phyloP scores from a whole-genome alignment of 2,329 filamentous ascomycete species.

The Pseudopyrenochaeta lycopersici region DNA sequence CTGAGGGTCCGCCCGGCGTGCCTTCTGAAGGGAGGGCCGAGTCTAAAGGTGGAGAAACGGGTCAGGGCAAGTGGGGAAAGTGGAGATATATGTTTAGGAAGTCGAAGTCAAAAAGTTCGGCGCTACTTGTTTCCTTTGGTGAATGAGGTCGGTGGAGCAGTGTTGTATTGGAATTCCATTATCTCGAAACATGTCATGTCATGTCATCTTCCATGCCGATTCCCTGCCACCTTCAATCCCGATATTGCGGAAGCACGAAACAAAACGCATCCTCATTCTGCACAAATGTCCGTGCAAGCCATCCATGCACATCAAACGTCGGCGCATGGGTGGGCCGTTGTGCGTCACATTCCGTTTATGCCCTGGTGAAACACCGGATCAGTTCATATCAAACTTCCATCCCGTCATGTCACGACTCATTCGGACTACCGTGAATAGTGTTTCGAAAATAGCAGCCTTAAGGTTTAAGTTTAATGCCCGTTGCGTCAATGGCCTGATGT shows the following conservation, averaged over 20 bases:
- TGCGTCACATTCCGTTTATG: constrained; percentile 12
- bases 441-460: constrained; percentile 6
- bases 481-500: not conserved
- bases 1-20: constrained; percentile 1
- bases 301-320: not conserved
- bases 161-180: not conserved
- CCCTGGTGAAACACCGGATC: constrained; percentile 15
- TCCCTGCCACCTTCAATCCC: too few species aligned
- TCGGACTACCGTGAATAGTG: not conserved
- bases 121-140: too few species aligned
- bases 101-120: too few species aligned
- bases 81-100: too few species aligned
- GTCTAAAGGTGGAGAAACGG: not conserved
- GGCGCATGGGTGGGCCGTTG: constrained; percentile 8
- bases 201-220: not conserved
- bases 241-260: not conserved
- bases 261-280: not conserved
- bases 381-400: not conserved
- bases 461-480: not conserved
- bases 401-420: not conserved
- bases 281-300: not conserved
- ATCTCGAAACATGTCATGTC: not conserved
- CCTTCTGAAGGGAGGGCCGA: not conserved
- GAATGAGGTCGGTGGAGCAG: not conserved
- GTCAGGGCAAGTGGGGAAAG: too few species aligned